A percentile compares a stretch with the other conserved stretches of the same genome.
phyloP scores from a whole-genome alignment of 768 basidiomycete genomes.

The Zangia roseola region DNA sequence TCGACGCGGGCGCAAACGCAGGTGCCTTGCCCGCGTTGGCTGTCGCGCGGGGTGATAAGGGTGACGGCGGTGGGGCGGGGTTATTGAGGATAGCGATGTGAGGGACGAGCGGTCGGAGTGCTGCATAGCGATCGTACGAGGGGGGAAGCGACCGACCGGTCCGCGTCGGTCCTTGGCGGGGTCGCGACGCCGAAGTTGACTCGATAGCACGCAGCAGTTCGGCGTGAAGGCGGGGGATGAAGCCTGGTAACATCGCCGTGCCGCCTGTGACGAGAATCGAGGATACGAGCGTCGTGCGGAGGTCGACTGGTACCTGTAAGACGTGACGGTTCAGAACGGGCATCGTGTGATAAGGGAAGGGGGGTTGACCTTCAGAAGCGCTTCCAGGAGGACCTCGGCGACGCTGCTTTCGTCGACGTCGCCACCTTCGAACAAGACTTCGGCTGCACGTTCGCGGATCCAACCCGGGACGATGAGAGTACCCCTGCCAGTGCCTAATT shows the following conservation, averaged over 20 bases:
- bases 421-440: slow-evolving; percentile 86
- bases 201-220: slow-evolving; percentile 69
- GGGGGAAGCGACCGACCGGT: slow-evolving; percentile 43
- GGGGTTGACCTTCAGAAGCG: slow-evolving; percentile 66
- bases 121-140: slow-evolving; percentile 70
- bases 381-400: slow-evolving; percentile 77
- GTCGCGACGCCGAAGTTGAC: slow-evolving; percentile 31
- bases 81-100: slow-evolving; percentile 86
- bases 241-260: slow-evolving; percentile 88
- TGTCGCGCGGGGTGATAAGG: slow-evolving; percentile 47
- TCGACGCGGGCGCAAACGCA: slow-evolving; percentile 74
- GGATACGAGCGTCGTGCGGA: slow-evolving; percentile 79
- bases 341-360: not conserved
- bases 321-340: not conserved
- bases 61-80: slow-evolving; percentile 56
- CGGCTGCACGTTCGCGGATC: slow-evolving; percentile 89
- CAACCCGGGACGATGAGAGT: slow-evolving; percentile 90
- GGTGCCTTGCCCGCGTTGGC: slow-evolving; percentile 82
- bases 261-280: slow-evolving; percentile 88
- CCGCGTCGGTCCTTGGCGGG: slow-evolving; percentile 35
- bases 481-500: slow-evolving; percentile 69
- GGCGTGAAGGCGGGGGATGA: slow-evolving; percentile 82
- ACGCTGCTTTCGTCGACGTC: slow-evolving; percentile 86
- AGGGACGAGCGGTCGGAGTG: slow-evolving; percentile 66
- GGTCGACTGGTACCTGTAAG: slow-evolving; percentile 80